phyloP scores from a whole-genome alignment of 2,329 filamentous ascomycete genomes.

The Truncatella angustata region DNA sequence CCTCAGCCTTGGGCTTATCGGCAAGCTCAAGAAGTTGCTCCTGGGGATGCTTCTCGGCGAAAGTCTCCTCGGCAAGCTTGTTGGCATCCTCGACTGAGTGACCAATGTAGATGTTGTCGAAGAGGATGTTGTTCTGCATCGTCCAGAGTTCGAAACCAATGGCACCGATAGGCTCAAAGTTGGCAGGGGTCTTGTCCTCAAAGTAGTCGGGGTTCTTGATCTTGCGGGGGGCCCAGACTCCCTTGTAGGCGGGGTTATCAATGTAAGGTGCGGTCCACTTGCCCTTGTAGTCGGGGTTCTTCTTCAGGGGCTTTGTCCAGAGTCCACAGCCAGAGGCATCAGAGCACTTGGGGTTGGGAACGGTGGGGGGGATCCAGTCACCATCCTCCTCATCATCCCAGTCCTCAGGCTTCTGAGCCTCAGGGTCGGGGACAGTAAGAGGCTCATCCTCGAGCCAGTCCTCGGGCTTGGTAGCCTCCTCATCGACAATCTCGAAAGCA shows the following conservation, averaged over 20 bases:
- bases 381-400: conserved; percentile 99
- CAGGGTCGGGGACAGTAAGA: conserved; percentile 79
- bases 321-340: conserved; percentile 91
- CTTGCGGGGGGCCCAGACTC: conserved; percentile 89
- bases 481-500: conserved; percentile 92
- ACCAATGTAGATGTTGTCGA: conserved; percentile 99
- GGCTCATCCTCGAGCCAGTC: conserved; percentile 96
- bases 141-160: conserved; percentile 99
- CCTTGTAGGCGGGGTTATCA: conserved; percentile 98
- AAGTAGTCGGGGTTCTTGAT: conserved; percentile 95
- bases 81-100: conserved; percentile 92
- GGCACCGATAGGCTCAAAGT: conserved; percentile 97
- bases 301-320: conserved; percentile 88
- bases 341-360: conserved; percentile 94
- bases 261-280: conserved; percentile 93
- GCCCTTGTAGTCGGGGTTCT: conserved; percentile 98
- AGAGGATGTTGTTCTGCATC: conserved; percentile 98
- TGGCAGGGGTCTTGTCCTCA: conserved; percentile 94
- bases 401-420: conserved; percentile 96
- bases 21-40: conserved; percentile 81
- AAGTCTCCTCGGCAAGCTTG: conserved; percentile 85
- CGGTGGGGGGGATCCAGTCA: conserved; percentile 88
- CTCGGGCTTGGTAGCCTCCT: conserved; percentile 85
- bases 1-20: conserved; percentile 70
- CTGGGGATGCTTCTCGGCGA: conserved; percentile 79